Evolutionary conservation across 2,329 filamentous ascomycete genomes (phyloP), one percentile per base, ranked within the genome.

Genomic region (Trichoderma guizhouense): DNA sequence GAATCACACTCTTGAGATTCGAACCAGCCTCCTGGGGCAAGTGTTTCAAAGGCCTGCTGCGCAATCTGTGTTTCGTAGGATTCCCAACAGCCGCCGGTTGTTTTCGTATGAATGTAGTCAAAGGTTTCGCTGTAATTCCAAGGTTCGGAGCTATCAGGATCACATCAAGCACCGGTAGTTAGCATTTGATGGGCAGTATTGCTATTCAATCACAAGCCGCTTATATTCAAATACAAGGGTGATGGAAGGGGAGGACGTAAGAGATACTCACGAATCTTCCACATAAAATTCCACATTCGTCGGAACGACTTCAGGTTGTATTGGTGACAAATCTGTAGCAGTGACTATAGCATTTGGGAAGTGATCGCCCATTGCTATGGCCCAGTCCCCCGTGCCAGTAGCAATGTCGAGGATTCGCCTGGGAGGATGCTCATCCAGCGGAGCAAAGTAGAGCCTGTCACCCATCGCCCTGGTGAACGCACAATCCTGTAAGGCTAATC

Each of bases 261-360:
- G 24, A 26, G 30, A 7, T n/a, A 78, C 81, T 75, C 77, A 81
- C 79, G 81, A 82, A 76, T 94, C 92, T 77, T 94, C 91, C 60
- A 95, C 86, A 73, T 89, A 89, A 75, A 95, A 95, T 73, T 89
- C 88, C 15, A 94, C 90, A 74, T 95, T 95, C 21, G 88, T 86
- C 0, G 92, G 92, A 1, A 93, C 90, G 62, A 87, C 84, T 5
- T 82, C 82, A 3, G 90, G 90, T 76, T 93, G 91, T 30, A 92
- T 89, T 2, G 90, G 90, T 1, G 90, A 92, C 7, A 93, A 83
- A 76, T 93, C 91, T 9, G 88, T 91, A 36, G 89, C 91, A 63
- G 86, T 85, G 34, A 93, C 84, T 73, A 86, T 80, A 12, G 90
- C 82, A 5, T 85, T 77, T 14, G 90, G 90, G 72, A 90, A 92